Conservation (phyloP, 2,329 filamentous ascomycete genomes). For the Calonectria honghensis region DNA sequence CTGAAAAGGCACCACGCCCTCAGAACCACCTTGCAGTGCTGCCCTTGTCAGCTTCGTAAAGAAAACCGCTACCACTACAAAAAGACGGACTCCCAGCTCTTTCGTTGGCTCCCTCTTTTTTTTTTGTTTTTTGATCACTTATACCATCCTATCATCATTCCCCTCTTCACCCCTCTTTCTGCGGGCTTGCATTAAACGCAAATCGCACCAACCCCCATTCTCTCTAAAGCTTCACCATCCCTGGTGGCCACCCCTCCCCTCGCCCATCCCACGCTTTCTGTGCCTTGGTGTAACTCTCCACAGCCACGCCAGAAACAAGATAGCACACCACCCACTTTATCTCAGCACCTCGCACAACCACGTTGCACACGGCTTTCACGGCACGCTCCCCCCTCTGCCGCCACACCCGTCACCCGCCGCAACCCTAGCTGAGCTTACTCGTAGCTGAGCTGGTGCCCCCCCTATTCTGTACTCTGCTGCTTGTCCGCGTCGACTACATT, state of each 20-base stretch:
- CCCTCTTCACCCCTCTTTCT: constrained; percentile 1
- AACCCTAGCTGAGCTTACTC: constrained; percentile 30
- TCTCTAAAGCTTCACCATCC: constrained; percentile 22
- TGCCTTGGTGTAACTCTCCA: constrained; percentile 19
- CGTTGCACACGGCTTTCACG: constrained; percentile 34
- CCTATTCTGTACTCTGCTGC: not conserved
- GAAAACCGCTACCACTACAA: constrained; percentile 2
- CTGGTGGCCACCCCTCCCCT: constrained; percentile 1
- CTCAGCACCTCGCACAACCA: constrained; percentile 20
- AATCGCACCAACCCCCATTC: constrained; percentile 12
- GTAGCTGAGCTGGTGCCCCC: constrained; percentile 8
- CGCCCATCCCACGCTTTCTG: not conserved
- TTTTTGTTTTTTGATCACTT: constrained; percentile 20
- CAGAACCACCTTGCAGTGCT: not conserved
- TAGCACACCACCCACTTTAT: constrained; percentile 26
- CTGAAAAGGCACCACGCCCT: not conserved
- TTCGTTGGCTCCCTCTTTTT: constrained; percentile 25
- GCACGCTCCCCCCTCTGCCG: constrained; percentile 39
- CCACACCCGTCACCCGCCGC: constrained; percentile 37
- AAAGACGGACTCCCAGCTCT: constrained; percentile 3
- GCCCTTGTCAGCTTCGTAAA: constrained; percentile 19
- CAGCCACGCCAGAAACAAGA: constrained; percentile 16
- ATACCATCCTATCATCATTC: constrained; percentile 5
- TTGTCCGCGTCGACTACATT: constrained; percentile 30
- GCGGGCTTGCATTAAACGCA: constrained; percentile 25